Base-by-base conservation (phyloP, 495 filamentous ascomycete genomes). In the Annulohypoxylon stygium region DNA sequence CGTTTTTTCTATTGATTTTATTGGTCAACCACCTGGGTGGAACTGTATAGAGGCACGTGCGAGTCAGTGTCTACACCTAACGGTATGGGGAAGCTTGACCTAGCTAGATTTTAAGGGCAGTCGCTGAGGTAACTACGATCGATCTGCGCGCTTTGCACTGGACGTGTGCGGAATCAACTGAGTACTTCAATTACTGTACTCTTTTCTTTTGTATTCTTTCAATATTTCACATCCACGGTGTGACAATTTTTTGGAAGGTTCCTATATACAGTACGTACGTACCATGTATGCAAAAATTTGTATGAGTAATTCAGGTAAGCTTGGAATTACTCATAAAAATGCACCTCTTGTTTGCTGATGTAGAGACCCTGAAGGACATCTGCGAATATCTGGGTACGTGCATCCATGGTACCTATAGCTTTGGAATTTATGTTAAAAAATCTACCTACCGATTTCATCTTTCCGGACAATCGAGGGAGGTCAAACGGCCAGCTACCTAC, bases 21-120 rank as follows among this genome's bases (percentile, higher is more conserved):
- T 73, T 73, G 11, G 65, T 2, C 7, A 53, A 67, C 70, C 64
- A 33, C 10, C 14, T 33, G 16, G 50, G 59, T 67, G 70, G 70
- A 50, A 72, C 58, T 47, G 8, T 20, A 16, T 64, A 34, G 45
- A 69, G 61, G 70, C 65, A 73, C 70, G 65, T 73, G 70, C 70
- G 65, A 73, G 60, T 73, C 70, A 73, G 65, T 68, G 59, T 33
- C 48, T 72, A 8, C 4, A 61, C 25, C 18, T n/a, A 54, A 59
- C 10, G 16, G 33, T 64, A 70, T 23, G 59, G 60, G 67, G 67
- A 65, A 64, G 59, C 67, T 70, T 59, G 3, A 9, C 54, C 30
- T 14, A 59, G 26, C 39, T 26, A 41, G 43, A 41, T 53, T 34
- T 39, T 33, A 18, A 10, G 12, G 41, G 54, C 16, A 65, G 26